Conservation (phyloP, 305 asterid genomes). For the Striga hermonthica region DNA sequence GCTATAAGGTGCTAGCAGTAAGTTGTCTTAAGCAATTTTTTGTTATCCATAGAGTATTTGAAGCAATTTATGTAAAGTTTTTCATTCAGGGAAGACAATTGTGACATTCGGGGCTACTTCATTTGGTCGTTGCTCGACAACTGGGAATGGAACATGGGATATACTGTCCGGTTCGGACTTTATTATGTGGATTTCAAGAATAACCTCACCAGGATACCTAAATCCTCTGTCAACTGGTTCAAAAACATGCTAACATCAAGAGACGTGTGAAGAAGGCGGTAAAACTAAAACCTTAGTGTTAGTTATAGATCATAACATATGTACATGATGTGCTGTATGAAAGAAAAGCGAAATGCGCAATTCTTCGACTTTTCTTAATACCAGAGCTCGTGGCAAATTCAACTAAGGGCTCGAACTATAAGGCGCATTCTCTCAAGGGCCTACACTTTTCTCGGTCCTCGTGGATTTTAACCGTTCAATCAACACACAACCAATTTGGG, state of each 20-base stretch:
- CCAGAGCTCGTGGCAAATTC: too few species aligned
- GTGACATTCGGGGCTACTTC: conserved; percentile 71
- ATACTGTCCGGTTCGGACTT: conserved; percentile 70
- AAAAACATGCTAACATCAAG: conserved; percentile 44
- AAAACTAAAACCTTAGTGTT: background rate
- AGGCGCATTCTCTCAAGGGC: too few species aligned
- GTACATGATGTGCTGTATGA: background rate
- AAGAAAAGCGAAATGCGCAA: background rate
- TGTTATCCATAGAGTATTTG: background rate
- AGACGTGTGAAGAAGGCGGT: conserved; percentile 23
- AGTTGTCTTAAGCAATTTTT: background rate
- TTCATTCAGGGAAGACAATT: conserved; percentile 62
- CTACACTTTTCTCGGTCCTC: too few species aligned
- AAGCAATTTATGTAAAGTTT: background rate
- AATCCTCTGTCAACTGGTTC: conserved; percentile 77
- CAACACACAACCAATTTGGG: too few species aligned
- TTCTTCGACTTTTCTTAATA: background rate
- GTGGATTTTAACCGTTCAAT: too few species aligned
- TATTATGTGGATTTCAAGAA: conserved; percentile 77
- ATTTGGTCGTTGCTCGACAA: conserved; percentile 88
- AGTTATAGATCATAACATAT: background rate
- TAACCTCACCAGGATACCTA: conserved; percentile 76
- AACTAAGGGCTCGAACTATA: too few species aligned
- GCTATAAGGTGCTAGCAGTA: conserved; percentile 59
- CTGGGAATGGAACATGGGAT: conserved; percentile 97